Percentiles rank a stretch among this genome's conserved stretches.
Evolutionary conservation across 345 rosid species (phyloP).

Genomic region (Nasturtium officinale): DNA sequence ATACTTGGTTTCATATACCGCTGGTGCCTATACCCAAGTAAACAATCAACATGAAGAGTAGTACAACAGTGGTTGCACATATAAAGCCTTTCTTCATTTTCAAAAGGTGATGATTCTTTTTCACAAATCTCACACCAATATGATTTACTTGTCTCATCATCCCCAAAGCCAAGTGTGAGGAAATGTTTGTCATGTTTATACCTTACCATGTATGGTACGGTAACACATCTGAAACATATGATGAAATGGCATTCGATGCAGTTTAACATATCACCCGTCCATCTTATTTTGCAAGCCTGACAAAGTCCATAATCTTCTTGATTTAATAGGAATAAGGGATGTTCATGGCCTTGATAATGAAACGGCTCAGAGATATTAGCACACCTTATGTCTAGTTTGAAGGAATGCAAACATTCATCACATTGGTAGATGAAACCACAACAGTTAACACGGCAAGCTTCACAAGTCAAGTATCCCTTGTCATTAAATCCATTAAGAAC

Average conservation of each 20-base stretch:
- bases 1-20: not conserved
- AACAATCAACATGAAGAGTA: not conserved
- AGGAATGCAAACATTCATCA: not conserved
- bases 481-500: not conserved
- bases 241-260: not conserved
- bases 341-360: not conserved
- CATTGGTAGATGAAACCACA: not conserved
- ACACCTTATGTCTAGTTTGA: not conserved
- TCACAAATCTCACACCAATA: not conserved
- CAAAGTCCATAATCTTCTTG: too few species aligned
- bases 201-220: not conserved
- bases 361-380: not conserved
- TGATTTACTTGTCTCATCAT: not conserved
- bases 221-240: not conserved
- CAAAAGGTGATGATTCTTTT: not conserved
- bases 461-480: not conserved
- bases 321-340: not conserved
- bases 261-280: too few species aligned
- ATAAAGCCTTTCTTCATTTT: not conserved
- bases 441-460: not conserved
- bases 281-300: too few species aligned
- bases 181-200: not conserved
- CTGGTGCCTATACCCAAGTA: rapidly evolving
- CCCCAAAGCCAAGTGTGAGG: not conserved
- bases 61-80: not conserved